phyloP scores from a whole-genome alignment of 1,284 basidiomycete genomes.

The Puccinia hordei region DNA sequence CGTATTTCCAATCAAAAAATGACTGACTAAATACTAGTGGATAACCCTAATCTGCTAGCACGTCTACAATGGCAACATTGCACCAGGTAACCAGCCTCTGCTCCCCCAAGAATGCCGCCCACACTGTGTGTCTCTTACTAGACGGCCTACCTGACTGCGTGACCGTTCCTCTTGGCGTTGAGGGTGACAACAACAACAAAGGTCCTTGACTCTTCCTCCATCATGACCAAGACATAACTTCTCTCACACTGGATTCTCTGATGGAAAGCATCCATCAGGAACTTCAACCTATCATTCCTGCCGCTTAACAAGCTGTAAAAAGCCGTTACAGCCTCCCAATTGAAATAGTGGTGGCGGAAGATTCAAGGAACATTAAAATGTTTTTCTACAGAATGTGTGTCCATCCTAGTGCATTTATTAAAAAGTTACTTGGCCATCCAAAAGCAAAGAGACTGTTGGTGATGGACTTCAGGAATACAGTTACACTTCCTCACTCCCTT shows the following conservation, averaged over 20 bases:
- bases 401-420: not conserved
- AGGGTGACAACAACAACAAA: not conserved
- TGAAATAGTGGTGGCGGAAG: not conserved
- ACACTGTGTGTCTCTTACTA: slow-evolving; percentile 1
- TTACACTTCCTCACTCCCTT: not conserved
- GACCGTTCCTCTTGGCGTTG: not conserved
- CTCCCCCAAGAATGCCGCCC: slow-evolving; percentile 1
- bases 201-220: slow-evolving; percentile 18
- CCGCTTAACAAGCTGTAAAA: not conserved
- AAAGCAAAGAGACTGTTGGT: slow-evolving; percentile 8
- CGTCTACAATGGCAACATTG: not conserved
- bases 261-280: slow-evolving; percentile 16
- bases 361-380: not conserved
- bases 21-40: too few species aligned
- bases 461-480: slow-evolving; percentile 21
- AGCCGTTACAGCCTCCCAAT: slow-evolving; percentile 11
- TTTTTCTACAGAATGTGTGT: slow-evolving; percentile 4
- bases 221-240: not conserved
- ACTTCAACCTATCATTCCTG: slow-evolving; percentile 5
- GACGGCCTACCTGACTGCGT: slow-evolving; percentile 7
- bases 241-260: not conserved
- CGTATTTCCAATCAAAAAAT: too few species aligned
- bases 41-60: not conserved
- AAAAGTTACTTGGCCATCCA: not conserved
- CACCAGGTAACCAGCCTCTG: not conserved